These are phyloP conservation scores for Digitaria exilis DNA, from an alignment of 202 grass and related monocot species.

Conservation along the genomic window DNA sequence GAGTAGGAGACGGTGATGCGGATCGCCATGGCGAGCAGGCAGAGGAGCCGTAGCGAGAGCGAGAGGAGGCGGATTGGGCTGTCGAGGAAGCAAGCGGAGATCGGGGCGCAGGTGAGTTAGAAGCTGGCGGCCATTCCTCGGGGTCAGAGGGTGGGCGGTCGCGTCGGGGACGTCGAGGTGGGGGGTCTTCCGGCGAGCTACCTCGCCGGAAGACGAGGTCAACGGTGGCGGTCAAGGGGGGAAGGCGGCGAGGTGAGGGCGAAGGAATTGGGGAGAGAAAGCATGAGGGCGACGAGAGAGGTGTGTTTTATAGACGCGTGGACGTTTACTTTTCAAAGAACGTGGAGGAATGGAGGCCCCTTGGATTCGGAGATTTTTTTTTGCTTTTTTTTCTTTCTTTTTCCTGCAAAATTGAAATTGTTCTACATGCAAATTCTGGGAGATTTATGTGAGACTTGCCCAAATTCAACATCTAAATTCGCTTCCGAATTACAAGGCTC, in stretches of 20 bases:
- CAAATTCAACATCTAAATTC: neutral
- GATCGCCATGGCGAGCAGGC: conserved; percentile 80
- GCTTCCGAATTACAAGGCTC: neutral
- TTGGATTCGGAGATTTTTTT: neutral
- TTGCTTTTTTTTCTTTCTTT: neutral
- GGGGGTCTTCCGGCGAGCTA: conserved; percentile 25
- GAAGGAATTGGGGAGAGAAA: neutral
- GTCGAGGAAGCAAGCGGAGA: neutral
- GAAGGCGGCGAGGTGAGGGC: conserved; percentile 18
- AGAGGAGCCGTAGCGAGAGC: conserved; percentile 50
- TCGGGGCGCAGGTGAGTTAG: neutral
- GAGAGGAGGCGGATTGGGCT: conserved; percentile 39
- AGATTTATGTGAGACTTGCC: neutral
- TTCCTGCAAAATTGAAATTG: neutral
- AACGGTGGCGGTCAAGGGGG: conserved; percentile 48
- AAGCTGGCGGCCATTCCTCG: neutral
- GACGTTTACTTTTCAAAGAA: neutral
- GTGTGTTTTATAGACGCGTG: conserved; percentile 44
- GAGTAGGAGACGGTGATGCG: conserved; percentile 87
- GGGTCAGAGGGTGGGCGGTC: neutral
- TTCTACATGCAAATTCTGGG: neutral
- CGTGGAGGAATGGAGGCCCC: conserved; percentile 18
- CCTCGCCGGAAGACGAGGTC: conserved; percentile 51
- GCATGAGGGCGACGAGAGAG: neutral
- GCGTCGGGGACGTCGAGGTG: neutral